Evolutionary conservation across 1,284 basidiomycete genomes (phyloP).

Genomic region (Peniophora sp.): DNA sequence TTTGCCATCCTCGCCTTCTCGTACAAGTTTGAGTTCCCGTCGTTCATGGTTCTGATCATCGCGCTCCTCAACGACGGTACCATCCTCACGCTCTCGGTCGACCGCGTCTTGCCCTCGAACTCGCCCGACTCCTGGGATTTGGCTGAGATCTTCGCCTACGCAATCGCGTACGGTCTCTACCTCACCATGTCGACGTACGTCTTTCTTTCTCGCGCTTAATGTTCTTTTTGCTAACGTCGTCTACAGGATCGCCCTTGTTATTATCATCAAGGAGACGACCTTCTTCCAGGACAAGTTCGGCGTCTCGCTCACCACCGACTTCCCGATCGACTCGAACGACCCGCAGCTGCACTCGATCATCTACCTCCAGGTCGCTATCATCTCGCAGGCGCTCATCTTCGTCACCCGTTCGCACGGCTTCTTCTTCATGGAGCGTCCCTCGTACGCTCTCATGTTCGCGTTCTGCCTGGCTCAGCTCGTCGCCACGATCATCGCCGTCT

Average conservation of each 20-base stretch:
- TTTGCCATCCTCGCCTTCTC: conserved; percentile 94
- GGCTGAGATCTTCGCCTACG: conserved; percentile 93
- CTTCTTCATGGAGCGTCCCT: conserved; percentile 98
- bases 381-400: conserved; percentile 97
- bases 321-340: conserved; percentile 57
- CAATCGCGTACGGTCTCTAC: conserved; percentile 92
- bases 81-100: conserved; percentile 97
- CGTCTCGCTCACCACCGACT: conserved; percentile 43
- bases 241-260: conserved; percentile 66
- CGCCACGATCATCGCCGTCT: conserved; percentile 92
- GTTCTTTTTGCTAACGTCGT: conserved; percentile 13
- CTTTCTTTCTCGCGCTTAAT: conserved; percentile 3
- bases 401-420: conserved; percentile 93
- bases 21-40: conserved; percentile 97
- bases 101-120: conserved; percentile 90
- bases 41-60: conserved; percentile 99
- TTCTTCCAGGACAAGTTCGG: conserved; percentile 90
- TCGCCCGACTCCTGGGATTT: conserved; percentile 95
- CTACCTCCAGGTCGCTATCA: conserved; percentile 93
- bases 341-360: conserved; percentile 71
- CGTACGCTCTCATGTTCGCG: conserved; percentile 80
- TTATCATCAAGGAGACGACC: conserved; percentile 78
- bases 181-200: conserved; percentile 83
- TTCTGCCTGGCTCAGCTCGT: conserved; percentile 92
- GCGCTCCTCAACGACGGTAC: conserved; percentile 96